A percentile compares a stretch with the other conserved stretches of the same genome.
Evolutionary conservation across 2,329 filamentous ascomycete genomes (phyloP).

Genomic region (Teratosphaeria gauchensis): DNA sequence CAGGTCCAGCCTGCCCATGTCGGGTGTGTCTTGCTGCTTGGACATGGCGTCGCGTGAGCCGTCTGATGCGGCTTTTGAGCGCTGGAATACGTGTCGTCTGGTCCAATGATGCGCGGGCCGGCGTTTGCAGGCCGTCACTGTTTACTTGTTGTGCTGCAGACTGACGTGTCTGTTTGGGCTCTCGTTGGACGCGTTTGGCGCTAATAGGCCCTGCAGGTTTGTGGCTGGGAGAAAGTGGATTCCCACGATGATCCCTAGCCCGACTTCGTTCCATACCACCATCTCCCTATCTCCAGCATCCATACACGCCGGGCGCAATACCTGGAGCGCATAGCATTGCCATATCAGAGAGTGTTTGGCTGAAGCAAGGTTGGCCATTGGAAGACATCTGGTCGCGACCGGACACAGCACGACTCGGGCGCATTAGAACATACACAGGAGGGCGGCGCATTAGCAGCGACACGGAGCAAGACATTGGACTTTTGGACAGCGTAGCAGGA

Average conservation of each 20-base stretch:
- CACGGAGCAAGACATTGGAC: background rate
- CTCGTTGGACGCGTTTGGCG: background rate
- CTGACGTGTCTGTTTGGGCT: slow-evolving; percentile 11
- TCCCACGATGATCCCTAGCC: background rate
- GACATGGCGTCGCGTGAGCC: slow-evolving; percentile 16
- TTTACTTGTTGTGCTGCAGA: slow-evolving; percentile 8
- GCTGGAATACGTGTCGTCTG: slow-evolving; percentile 11
- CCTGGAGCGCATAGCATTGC: background rate
- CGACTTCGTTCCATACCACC: background rate
- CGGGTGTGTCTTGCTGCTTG: slow-evolving; percentile 16
- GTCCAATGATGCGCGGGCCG: slow-evolving; percentile 7
- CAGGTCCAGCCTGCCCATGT: slow-evolving; percentile 32
- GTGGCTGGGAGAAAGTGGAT: background rate
- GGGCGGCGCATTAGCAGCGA: background rate
- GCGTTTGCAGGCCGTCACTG: slow-evolving; percentile 9
- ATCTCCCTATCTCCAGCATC: background rate
- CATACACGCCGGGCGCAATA: background rate
- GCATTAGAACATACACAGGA: background rate
- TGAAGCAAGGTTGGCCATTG: background rate
- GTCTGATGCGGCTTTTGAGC: background rate
- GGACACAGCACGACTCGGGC: background rate
- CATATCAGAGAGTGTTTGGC: background rate
- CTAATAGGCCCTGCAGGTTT: background rate
- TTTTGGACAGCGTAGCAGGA: background rate
- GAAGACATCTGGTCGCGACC: background rate